A percentile compares a stretch with the other conserved stretches of the same genome.
These are phyloP conservation scores for Gracilaria vermiculophylla DNA, from an alignment of 23 red algal genomes.

Conservation along the genomic window DNA sequence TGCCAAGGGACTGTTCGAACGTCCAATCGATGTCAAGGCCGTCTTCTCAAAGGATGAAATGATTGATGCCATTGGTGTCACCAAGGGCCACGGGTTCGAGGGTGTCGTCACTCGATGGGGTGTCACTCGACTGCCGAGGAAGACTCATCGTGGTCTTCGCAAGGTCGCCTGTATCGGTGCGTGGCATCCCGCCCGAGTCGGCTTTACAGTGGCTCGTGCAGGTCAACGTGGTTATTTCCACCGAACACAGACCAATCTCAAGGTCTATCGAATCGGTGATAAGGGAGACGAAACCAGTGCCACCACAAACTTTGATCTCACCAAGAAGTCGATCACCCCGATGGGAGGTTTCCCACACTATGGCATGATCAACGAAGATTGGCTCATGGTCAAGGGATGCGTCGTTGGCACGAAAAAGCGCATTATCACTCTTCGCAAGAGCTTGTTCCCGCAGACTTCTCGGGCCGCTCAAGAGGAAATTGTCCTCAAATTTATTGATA, in stretches of 20 bases:
- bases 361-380: constrained; percentile 97
- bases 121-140: constrained; percentile 94
- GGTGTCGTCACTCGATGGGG: constrained; percentile 97
- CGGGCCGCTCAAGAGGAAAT: constrained; percentile 90
- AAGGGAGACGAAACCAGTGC: constrained; percentile 82
- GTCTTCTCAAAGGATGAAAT: constrained; percentile 96
- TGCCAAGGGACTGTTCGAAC: constrained; percentile 91
- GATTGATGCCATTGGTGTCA: constrained; percentile 98
- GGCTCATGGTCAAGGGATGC: constrained; percentile 91
- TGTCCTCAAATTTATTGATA: constrained; percentile 98
- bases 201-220: constrained; percentile 88
- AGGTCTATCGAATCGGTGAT: constrained; percentile 96
- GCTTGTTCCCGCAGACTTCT: constrained; percentile 79
- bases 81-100: constrained; percentile 95
- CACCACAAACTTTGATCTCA: constrained; percentile 96
- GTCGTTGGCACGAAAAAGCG: constrained; percentile 91
- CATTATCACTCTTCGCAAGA: constrained; percentile 91
- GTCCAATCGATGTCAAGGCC: constrained; percentile 82
- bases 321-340: constrained; percentile 95
- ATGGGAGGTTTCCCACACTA: constrained; percentile 99
- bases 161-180: constrained; percentile 99
- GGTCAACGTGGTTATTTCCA: constrained; percentile 99
- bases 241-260: constrained; percentile 95
- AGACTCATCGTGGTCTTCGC: constrained; percentile 98
- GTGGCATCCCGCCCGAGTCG: constrained; percentile 97